Evolutionary conservation across 23 red algal genomes (phyloP).

Genomic region (Cyanidium caldarium): DNA sequence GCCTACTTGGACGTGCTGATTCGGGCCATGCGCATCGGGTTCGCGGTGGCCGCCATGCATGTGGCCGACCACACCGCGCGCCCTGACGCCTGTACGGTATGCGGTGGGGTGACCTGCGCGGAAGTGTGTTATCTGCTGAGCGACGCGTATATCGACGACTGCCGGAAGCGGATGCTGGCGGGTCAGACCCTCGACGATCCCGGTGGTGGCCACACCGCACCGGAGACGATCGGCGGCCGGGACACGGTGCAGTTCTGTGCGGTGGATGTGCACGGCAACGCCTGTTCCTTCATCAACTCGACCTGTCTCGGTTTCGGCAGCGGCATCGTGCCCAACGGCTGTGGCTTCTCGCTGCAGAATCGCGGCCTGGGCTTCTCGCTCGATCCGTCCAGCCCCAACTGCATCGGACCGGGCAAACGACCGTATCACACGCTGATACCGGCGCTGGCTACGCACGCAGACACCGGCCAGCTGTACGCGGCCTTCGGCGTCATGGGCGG

Average conservation of each 20-base stretch:
- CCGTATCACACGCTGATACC: constrained; percentile 96
- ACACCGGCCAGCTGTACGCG: constrained; percentile 10
- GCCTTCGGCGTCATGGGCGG: constrained; percentile 79
- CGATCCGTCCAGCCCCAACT: constrained; percentile 17
- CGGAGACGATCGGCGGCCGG: neutral
- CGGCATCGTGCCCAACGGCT: constrained; percentile 39
- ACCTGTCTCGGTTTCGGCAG: constrained; percentile 76
- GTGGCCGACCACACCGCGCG: constrained; percentile 20
- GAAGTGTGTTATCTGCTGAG: constrained; percentile 7
- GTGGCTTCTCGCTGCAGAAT: constrained; percentile 85
- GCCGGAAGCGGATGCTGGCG: constrained; percentile 4
- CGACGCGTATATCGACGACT: constrained; percentile 4
- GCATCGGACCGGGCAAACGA: constrained; percentile 21
- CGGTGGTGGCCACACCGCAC: neutral
- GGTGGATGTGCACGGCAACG: constrained; percentile 60
- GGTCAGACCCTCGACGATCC: neutral
- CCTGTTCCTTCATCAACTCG: constrained; percentile 54
- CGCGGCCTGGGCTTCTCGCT: constrained; percentile 65
- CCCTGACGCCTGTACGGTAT: neutral
- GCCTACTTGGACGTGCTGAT: constrained; percentile 36
- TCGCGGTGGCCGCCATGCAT: neutral
- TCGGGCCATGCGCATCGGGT: constrained; percentile 49
- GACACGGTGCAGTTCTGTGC: constrained; percentile 95
- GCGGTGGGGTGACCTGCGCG: neutral
- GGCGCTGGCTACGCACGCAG: constrained; percentile 16